Conservation (phyloP, 192 early-diverging fungal genomes). For the Chytriomyces sp. region DNA sequence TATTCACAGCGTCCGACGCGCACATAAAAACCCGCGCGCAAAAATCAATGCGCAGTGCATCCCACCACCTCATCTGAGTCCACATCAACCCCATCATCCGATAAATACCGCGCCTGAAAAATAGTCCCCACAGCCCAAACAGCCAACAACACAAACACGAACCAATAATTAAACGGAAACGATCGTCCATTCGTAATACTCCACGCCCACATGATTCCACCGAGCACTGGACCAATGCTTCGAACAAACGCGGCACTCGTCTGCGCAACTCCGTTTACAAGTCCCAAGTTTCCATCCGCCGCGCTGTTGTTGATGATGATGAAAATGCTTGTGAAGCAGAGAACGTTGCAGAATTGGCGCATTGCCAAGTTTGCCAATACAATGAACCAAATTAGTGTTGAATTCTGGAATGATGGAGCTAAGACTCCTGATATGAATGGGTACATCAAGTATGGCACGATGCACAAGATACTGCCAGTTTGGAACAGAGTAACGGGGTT, state of each 20-base stretch:
- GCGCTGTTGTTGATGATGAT: constrained; percentile 38
- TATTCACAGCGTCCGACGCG: no score
- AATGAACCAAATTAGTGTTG: constrained; percentile 8
- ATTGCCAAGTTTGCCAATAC: constrained; percentile 23
- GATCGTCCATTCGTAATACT: constrained; percentile 33
- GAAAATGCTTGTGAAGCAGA: constrained; percentile 37
- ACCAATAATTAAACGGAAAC: constrained; percentile 43
- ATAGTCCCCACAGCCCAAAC: neutral
- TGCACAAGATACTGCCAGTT: constrained; percentile 7
- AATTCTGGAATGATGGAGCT: neutral
- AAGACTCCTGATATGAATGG: constrained; percentile 19
- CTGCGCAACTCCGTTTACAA: constrained; percentile 37
- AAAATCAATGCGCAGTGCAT: no score
- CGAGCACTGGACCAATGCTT: constrained; percentile 37
- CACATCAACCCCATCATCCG: no score
- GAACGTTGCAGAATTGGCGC: constrained; percentile 38
- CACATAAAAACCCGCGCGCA: no score
- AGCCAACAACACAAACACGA: constrained; percentile 28
- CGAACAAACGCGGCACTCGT: constrained; percentile 38
- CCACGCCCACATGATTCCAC: constrained; percentile 44
- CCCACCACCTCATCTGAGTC: no score
- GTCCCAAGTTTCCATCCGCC: constrained; percentile 14
- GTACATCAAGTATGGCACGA: constrained; percentile 26
- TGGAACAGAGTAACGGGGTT: constrained; percentile 13
- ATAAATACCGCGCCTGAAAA: neutral